Percentiles rank a stretch among this genome's conserved stretches.
Evolutionary conservation across 306 rosid genomes (phyloP).

Genomic region (Vigna mungo): DNA sequence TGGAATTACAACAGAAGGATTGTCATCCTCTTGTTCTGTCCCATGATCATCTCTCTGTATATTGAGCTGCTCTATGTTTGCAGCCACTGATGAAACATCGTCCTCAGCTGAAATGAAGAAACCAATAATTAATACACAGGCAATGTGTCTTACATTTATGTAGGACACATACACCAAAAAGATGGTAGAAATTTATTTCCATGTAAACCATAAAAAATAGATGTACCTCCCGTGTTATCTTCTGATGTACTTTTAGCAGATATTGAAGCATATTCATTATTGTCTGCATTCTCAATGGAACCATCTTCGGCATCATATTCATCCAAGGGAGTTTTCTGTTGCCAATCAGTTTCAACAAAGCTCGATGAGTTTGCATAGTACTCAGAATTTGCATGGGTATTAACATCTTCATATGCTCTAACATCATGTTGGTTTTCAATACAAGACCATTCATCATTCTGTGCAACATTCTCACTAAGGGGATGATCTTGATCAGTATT

Average conservation of each 20-base stretch:
- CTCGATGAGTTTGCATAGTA: constrained; percentile 54
- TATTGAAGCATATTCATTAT: constrained; percentile 58
- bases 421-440: constrained; percentile 71
- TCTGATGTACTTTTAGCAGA: constrained; percentile 68
- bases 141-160: not conserved
- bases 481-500: constrained; percentile 51
- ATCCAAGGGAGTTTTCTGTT: constrained; percentile 55
- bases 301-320: constrained; percentile 64
- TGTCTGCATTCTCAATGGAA: constrained; percentile 59
- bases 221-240: constrained; percentile 60
- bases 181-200: constrained; percentile 61
- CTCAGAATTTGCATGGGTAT: constrained; percentile 55
- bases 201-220: constrained; percentile 60
- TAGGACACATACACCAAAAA: constrained; percentile 31
- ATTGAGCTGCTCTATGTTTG: constrained; percentile 69
- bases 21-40: constrained; percentile 65
- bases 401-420: constrained; percentile 55
- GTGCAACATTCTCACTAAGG: constrained; percentile 46
- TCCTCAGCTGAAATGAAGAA: constrained; percentile 63
- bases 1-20: constrained; percentile 83
- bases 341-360: constrained; percentile 57
- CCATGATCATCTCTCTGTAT: constrained; percentile 65
- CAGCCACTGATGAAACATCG: constrained; percentile 63
- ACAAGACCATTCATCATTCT: constrained; percentile 81
- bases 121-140: not conserved